Conservation (phyloP, 805 yeast genomes). For the Zygotorulaspora chibaensis region DNA sequence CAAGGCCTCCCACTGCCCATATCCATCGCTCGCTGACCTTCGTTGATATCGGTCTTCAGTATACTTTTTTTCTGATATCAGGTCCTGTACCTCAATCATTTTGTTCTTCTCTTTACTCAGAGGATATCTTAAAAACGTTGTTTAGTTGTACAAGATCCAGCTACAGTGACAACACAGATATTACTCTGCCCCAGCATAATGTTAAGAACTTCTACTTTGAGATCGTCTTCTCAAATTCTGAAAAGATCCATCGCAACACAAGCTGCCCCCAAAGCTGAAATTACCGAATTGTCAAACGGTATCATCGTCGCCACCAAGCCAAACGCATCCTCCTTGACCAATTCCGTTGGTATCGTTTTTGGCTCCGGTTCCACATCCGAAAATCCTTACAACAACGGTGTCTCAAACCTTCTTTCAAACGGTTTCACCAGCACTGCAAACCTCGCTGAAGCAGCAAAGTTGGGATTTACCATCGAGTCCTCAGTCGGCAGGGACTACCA, state of each 20-base stretch:
- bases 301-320: constrained; percentile 66
- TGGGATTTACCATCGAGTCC: constrained; percentile 56
- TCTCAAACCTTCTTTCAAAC: constrained; percentile 58
- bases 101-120: too few species aligned
- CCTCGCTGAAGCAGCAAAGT: constrained; percentile 36
- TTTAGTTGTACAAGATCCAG: not conserved
- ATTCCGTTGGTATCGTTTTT: constrained; percentile 65
- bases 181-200: constrained; percentile 6
- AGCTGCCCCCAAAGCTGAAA: constrained; percentile 54
- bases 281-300: constrained; percentile 72
- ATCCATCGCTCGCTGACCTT: not conserved
- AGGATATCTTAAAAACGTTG: too few species aligned
- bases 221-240: constrained; percentile 17
- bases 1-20: too few species aligned
- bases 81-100: too few species aligned
- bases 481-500: constrained; percentile 59
- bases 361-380: constrained; percentile 80
- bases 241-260: constrained; percentile 27
- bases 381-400: constrained; percentile 79
- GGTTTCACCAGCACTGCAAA: constrained; percentile 40
- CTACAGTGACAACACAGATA: not conserved
- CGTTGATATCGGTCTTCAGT: constrained; percentile 1
- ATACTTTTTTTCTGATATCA: too few species aligned
- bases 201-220: constrained; percentile 24
- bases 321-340: constrained; percentile 44